These are phyloP conservation scores for Nigrospora sphaerica DNA, from an alignment of 2,329 filamentous ascomycete genomes.

Conservation along the genomic window DNA sequence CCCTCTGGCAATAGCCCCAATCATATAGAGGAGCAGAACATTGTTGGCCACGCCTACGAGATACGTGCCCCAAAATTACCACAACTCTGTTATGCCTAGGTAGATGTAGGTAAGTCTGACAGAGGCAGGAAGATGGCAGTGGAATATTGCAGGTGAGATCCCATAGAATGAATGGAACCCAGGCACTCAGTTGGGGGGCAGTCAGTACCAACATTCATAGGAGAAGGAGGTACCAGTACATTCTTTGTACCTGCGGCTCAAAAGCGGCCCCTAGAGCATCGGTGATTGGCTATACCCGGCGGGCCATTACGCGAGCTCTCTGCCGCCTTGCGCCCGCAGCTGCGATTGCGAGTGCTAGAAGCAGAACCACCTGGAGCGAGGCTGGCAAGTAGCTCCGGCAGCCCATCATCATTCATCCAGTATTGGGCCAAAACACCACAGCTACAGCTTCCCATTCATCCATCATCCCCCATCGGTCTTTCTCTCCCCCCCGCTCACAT, in stretches of 20 bases:
- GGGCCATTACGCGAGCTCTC: conserved; percentile 7
- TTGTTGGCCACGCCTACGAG: too few relatives aligned
- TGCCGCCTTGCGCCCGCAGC: conserved; percentile 6
- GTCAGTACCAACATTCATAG: too few relatives aligned
- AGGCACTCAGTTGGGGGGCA: not conserved
- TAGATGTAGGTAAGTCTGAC: too few relatives aligned
- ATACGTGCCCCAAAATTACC: too few relatives aligned
- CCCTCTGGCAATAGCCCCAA: too few relatives aligned
- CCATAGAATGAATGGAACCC: too few relatives aligned
- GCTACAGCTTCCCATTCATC: too few relatives aligned
- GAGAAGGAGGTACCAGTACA: not conserved
- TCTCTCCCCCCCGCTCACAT: not conserved
- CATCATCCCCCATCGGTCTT: not conserved
- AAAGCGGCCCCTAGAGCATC: not conserved
- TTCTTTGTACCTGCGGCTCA: not conserved
- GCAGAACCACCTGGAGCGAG: not conserved
- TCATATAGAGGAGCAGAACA: too few relatives aligned
- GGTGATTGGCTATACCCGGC: not conserved
- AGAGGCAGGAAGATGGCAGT: too few relatives aligned
- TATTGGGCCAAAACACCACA: too few relatives aligned
- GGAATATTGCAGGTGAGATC: too few relatives aligned
- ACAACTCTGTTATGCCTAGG: too few relatives aligned
- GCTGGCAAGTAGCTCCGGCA: conserved; percentile 1
- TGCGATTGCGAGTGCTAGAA: not conserved
- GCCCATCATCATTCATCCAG: not conserved